phyloP scores from a whole-genome alignment of 768 basidiomycete species.

The Leccinum variicolor region DNA sequence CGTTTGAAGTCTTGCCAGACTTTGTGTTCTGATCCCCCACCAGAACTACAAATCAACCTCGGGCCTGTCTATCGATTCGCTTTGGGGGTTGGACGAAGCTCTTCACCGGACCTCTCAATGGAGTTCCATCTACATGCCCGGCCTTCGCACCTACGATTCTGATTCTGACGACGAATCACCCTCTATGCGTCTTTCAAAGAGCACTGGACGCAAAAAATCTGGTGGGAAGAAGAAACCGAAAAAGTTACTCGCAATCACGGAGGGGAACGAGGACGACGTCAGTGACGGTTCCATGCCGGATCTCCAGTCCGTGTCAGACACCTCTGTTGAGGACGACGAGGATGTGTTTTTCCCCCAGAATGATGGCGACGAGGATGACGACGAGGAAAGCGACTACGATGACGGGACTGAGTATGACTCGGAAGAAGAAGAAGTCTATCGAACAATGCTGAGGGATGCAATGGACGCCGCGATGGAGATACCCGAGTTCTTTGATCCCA shows the following conservation, averaged over 20 bases:
- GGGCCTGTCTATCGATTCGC: conserved; percentile 53
- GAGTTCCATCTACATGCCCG: conserved; percentile 40
- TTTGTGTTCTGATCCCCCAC: conserved; percentile 7
- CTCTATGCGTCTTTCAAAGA: conserved; percentile 8
- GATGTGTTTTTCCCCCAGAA: conserved; percentile 31
- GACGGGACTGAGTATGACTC: conserved; percentile 55
- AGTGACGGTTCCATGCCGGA: conserved; percentile 61
- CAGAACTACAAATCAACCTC: conserved; percentile 59
- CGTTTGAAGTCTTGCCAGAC: conserved; percentile 13
- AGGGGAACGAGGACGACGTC: conserved; percentile 37
- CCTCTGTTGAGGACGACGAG: conserved; percentile 42
- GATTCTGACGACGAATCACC: conserved; percentile 27
- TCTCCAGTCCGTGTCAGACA: conserved; percentile 64
- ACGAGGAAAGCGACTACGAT: conserved; percentile 32
- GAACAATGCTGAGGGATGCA: conserved; percentile 62
- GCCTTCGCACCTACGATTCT: conserved; percentile 16
- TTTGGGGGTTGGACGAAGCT: conserved; percentile 61
- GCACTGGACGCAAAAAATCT: conserved; percentile 14
- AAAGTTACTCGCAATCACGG: conserved; percentile 50
- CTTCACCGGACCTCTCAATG: conserved; percentile 57
- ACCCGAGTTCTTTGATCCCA: conserved; percentile 56
- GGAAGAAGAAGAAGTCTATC: conserved; percentile 65
- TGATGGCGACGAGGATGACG: conserved; percentile 33
- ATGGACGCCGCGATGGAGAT: conserved; percentile 63
- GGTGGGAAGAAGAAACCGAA: conserved; percentile 26